Conservation (phyloP, 805 yeast genomes). For the Nakazawaea anatomiae region DNA sequence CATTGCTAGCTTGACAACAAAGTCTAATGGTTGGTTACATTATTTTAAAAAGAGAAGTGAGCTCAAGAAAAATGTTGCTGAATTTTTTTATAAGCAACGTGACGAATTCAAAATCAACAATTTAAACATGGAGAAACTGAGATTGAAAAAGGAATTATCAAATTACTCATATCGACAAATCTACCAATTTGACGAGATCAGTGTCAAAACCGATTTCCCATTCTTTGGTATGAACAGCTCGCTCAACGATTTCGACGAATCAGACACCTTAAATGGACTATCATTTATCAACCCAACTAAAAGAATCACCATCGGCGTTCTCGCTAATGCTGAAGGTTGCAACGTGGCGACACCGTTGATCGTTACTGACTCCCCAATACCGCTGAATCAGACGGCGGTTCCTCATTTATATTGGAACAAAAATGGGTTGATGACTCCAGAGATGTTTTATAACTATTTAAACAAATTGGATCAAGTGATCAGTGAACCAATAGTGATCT, state of each 20-base stretch:
- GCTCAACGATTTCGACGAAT: not conserved
- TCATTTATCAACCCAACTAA: slow-evolving; percentile 13
- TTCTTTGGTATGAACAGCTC: slow-evolving; percentile 2
- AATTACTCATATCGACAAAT: slow-evolving; percentile 20
- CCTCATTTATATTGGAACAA: slow-evolving; percentile 16
- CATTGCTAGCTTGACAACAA: slow-evolving; percentile 6
- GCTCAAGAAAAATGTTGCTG: slow-evolving; percentile 22
- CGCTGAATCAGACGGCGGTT: slow-evolving; percentile 6
- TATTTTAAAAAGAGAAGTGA: slow-evolving; percentile 29
- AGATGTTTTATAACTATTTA: slow-evolving; percentile 20
- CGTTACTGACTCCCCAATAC: slow-evolving; percentile 16
- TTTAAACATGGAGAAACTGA: slow-evolving; percentile 17
- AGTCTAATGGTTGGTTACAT: slow-evolving; percentile 36
- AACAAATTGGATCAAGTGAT: slow-evolving; percentile 14
- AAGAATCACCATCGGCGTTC: slow-evolving; percentile 20
- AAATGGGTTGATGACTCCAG: slow-evolving; percentile 20
- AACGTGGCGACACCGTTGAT: slow-evolving; percentile 22
- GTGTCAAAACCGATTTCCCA: slow-evolving; percentile 14
- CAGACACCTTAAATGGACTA: slow-evolving; percentile 8
- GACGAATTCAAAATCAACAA: slow-evolving; percentile 13
- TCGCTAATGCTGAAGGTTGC: slow-evolving; percentile 24
- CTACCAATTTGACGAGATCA: slow-evolving; percentile 31
- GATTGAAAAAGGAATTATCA: slow-evolving; percentile 16
- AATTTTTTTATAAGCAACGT: slow-evolving; percentile 16
- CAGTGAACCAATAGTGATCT: slow-evolving; percentile 18